Percentiles rank a stretch among this genome's conserved stretches.
Conservation (phyloP, 495 filamentous ascomycete genomes). For the Daldinia bambusicola region DNA sequence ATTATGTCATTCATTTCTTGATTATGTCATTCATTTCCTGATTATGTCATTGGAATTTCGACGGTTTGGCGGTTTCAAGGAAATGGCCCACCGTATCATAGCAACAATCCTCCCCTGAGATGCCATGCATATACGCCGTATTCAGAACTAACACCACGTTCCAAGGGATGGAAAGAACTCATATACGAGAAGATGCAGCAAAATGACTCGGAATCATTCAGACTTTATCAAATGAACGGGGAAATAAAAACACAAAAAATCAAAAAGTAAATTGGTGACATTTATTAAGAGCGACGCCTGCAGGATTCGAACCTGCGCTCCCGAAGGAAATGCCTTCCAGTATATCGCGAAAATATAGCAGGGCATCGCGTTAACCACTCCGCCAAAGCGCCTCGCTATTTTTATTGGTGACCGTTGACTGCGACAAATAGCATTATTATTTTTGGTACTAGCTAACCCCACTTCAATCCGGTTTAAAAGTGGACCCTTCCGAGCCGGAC, state of each 20-base stretch:
- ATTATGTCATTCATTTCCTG: too few relatives aligned
- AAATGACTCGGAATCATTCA: too few relatives aligned
- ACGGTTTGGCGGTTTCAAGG: too few relatives aligned
- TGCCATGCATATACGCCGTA: constrained; percentile 2
- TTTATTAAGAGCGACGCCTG: constrained; percentile 21
- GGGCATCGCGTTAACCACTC: constrained; percentile 29
- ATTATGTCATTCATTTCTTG: too few relatives aligned
- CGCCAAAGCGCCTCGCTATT: constrained; percentile 17
- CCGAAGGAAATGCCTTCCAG: constrained; percentile 31
- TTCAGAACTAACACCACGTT: background rate
- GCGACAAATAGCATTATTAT: background rate
- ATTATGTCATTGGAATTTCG: too few relatives aligned
- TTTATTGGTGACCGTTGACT: background rate
- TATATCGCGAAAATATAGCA: constrained; percentile 10
- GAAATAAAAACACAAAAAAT: background rate
- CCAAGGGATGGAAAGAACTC: too few relatives aligned
- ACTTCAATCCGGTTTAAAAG: background rate
- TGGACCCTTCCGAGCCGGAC: too few relatives aligned
- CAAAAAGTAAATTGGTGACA: background rate
- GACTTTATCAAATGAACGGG: too few relatives aligned
- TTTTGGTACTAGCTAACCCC: background rate
- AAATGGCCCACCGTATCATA: too few relatives aligned
- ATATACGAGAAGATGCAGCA: too few relatives aligned
- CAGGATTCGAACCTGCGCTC: constrained; percentile 33
- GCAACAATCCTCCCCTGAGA: background rate